Percentiles rank a stretch among this genome's conserved stretches.
Conservation (phyloP, 225 moss, liverwort and hornwort genomes). For the Rhytidiadelphus loreus region DNA sequence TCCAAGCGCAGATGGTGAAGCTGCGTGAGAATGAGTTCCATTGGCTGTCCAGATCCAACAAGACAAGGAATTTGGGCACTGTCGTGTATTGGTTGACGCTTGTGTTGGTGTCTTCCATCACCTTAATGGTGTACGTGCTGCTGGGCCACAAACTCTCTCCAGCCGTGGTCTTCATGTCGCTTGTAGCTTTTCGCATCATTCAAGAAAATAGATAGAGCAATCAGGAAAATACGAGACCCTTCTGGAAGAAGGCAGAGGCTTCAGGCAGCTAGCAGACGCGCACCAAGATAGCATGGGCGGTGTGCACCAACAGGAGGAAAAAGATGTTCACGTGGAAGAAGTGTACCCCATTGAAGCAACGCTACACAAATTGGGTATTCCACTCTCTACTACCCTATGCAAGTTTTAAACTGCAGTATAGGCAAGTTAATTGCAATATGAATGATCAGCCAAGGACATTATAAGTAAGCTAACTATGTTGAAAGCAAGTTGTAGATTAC, state of each 20-base stretch:
- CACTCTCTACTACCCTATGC: background rate
- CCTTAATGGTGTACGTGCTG: constrained; percentile 24
- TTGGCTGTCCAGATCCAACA: constrained; percentile 29
- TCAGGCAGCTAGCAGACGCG: constrained; percentile 32
- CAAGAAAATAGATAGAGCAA: constrained; percentile 41
- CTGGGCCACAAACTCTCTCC: constrained; percentile 40
- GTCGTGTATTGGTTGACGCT: constrained; percentile 43
- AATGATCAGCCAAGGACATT: no score
- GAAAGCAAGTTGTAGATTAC: no score
- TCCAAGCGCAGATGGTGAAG: constrained; percentile 22
- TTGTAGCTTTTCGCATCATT: constrained; percentile 38
- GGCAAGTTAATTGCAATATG: no score
- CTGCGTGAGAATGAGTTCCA: constrained; percentile 38
- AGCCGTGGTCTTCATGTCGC: constrained; percentile 34
- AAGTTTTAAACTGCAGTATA: no score
- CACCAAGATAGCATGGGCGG: constrained; percentile 36
- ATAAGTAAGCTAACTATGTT: no score
- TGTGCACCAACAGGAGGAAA: constrained; percentile 2
- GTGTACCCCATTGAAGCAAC: background rate
- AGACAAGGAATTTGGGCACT: constrained; percentile 13
- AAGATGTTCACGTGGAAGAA: background rate
- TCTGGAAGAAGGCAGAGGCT: constrained; percentile 20
- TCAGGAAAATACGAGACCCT: constrained; percentile 25
- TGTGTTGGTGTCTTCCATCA: constrained; percentile 31
- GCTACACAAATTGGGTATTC: background rate